phyloP scores from a whole-genome alignment of 2,329 filamentous ascomycete species.

The Pseudogymnoascus sp. region DNA sequence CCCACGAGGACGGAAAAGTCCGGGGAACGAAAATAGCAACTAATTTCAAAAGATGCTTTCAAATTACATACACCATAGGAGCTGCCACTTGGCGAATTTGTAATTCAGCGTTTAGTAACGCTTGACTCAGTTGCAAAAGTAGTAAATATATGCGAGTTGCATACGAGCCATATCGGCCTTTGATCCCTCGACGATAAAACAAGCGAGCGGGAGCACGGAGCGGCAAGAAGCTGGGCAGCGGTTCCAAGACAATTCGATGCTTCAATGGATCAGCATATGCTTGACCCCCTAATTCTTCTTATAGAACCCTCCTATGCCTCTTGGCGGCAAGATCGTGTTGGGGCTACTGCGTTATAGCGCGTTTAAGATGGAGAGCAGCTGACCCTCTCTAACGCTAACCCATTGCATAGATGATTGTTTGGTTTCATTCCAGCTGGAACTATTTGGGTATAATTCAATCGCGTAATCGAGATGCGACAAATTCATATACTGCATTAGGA shows the following conservation, averaged over 20 bases:
- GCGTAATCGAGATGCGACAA: background rate
- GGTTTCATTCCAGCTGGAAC: background rate
- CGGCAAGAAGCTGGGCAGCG: background rate
- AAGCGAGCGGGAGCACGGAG: background rate
- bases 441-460: background rate
- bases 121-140: background rate
- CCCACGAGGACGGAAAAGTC: background rate
- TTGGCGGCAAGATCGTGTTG: background rate
- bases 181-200: background rate
- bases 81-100: background rate
- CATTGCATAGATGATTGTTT: background rate
- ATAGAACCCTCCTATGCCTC: background rate
- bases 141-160: background rate
- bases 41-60: background rate
- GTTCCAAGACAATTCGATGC: background rate
- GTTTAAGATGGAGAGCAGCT: background rate
- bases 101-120: background rate
- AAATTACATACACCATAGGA: background rate
- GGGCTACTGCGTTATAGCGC: background rate
- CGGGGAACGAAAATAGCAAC: background rate
- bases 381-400: background rate
- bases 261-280: slow-evolving; percentile 1
- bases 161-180: background rate
- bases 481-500: background rate
- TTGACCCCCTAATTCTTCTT: background rate